phyloP scores from a whole-genome alignment of 1,284 basidiomycete genomes.

The Omphalotus olearius region DNA sequence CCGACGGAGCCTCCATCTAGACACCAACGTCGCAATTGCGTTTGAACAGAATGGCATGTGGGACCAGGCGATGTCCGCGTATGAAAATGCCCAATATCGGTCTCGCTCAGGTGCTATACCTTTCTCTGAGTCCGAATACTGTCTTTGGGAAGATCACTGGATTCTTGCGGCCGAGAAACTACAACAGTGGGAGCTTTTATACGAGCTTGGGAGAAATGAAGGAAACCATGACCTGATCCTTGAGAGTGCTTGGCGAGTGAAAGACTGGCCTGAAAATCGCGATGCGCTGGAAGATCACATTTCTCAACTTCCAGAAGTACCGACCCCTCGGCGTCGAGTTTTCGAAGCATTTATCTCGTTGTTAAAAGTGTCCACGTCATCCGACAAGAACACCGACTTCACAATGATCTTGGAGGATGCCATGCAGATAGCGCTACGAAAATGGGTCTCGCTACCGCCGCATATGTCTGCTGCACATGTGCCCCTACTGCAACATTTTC shows the following conservation, averaged over 20 bases:
- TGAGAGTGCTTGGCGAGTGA: constrained; percentile 94
- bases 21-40: constrained; percentile 91
- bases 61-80: constrained; percentile 87
- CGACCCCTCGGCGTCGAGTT: constrained; percentile 90
- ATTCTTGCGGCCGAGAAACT: constrained; percentile 94
- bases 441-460: constrained; percentile 90
- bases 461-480: constrained; percentile 91
- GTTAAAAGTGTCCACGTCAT: constrained; percentile 57
- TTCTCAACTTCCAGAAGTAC: constrained; percentile 75
- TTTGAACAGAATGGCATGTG: constrained; percentile 98
- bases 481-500: constrained; percentile 95
- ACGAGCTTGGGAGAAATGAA: constrained; percentile 90
- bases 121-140: constrained; percentile 95
- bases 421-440: constrained; percentile 93
- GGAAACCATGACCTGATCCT: constrained; percentile 90
- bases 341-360: constrained; percentile 96
- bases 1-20: constrained; percentile 80
- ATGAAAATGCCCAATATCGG: constrained; percentile 89
- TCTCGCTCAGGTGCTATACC: constrained; percentile 82
- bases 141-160: constrained; percentile 99
- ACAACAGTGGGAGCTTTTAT: constrained; percentile 96
- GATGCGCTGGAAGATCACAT: constrained; percentile 87
- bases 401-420: constrained; percentile 90
- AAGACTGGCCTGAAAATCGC: constrained; percentile 86
- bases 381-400: constrained; percentile 79